Conservation (phyloP, 1,284 basidiomycete species). For the Filobasidium uniguttulatum region DNA sequence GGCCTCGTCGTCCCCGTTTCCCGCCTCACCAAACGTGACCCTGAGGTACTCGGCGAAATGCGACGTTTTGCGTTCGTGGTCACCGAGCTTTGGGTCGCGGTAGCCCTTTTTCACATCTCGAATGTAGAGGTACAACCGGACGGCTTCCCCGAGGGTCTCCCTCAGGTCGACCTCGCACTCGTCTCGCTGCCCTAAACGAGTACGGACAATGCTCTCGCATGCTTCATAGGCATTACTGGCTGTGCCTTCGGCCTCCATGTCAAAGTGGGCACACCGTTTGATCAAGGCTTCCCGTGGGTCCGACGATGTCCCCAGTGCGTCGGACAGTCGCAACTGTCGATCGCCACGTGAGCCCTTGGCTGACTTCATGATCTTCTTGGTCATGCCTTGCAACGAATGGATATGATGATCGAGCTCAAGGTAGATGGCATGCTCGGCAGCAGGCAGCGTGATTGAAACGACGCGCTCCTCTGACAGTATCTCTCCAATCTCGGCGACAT, state of each 20-base stretch:
- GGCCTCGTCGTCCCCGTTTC: constrained; percentile 61
- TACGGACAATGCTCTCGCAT: constrained; percentile 76
- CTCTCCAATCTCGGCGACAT: constrained; percentile 92
- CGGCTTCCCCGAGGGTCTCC: constrained; percentile 50
- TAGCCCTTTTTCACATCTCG: constrained; percentile 41
- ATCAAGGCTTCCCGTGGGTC: constrained; percentile 80
- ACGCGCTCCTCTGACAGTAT: constrained; percentile 64
- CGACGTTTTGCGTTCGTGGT: constrained; percentile 53
- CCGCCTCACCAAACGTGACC: constrained; percentile 48
- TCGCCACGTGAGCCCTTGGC: constrained; percentile 9
- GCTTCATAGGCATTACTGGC: constrained; percentile 57
- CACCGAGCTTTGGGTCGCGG: constrained; percentile 43
- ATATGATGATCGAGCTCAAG: constrained; percentile 90
- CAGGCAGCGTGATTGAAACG: constrained; percentile 60
- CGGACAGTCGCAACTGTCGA: constrained; percentile 69
- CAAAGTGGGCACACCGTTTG: constrained; percentile 87
- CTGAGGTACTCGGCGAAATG: constrained; percentile 59
- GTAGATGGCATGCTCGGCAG: constrained; percentile 88
- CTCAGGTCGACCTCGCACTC: constrained; percentile 64
- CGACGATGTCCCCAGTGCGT: constrained; percentile 78
- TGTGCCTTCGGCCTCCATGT: constrained; percentile 47
- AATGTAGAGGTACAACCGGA: constrained; percentile 39
- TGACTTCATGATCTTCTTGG: constrained; percentile 16
- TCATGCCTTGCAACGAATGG: constrained; percentile 55
- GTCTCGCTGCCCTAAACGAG: constrained; percentile 62